Evolutionary conservation across 352 stramenopile species (phyloP), one percentile per base, ranked within the genome.

Genomic region (Achlya hypogyna): DNA sequence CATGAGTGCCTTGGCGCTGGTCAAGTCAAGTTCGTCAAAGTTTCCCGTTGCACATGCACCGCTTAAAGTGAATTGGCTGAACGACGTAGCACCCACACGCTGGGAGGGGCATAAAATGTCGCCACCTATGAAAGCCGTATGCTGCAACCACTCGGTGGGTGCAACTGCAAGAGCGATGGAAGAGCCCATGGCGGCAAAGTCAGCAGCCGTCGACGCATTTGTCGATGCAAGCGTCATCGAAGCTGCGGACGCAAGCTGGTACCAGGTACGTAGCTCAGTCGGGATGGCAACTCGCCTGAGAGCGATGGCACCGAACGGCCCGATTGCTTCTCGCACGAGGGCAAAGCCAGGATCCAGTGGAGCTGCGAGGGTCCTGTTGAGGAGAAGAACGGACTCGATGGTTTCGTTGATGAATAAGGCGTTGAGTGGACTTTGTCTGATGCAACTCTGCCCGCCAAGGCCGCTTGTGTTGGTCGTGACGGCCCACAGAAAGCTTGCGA

Each of bases 401-500:
- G 2, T 45, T n/a, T n/a, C n/a, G 27, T 10, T 59, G 51, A 40
- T 59, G 27, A 10, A 4, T 40, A 59, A 40, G 8, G 51, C 51
- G 18, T 25, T 40, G 9, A 16, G 18, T 9, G 22, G 22, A 29
- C 22, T 59, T 9, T 35, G 22, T 14, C 51, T 12, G 16, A 59
- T 4, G 9, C 34, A n/a, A 45, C 38, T 45, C 1, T 9, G 25
- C 8, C 4, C 23, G 51, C n/a, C 51, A 31, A 27, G 12, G 22
- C 16, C 20, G 2, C 25, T 34, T n/a, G n/a, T 9, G 25, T 59
- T 59, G 51, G 20, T 34, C 25, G 51, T 42, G 10, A 34, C 25
- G 51, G n/a, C 20, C 51, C 51, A 59, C 10, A 64, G 22, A 16
- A 35, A 20, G 38, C 54, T 64, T 5, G 54, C 54, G 12, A 64